These are phyloP conservation scores for Hyphopichia khmerensis DNA, from an alignment of 1,139 yeast genomes.

Conservation along the genomic window DNA sequence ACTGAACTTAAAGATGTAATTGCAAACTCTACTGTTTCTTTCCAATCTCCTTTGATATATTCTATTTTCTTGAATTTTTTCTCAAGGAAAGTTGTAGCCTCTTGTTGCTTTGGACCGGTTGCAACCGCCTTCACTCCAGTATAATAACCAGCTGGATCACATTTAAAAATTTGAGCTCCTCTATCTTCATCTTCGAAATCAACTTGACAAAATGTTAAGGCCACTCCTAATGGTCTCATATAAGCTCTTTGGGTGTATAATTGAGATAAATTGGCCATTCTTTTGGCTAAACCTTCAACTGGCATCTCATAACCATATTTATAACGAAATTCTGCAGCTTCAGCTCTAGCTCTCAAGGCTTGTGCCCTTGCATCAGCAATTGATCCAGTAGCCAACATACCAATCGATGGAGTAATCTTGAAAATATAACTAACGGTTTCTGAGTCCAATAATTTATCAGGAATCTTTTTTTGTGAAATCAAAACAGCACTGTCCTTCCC, in stretches of 20 bases:
- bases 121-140: conserved; percentile 91
- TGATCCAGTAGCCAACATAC: conserved; percentile 93
- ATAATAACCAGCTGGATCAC: conserved; percentile 97
- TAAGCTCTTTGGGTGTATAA: conserved; percentile 98
- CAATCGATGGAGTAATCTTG: conserved; percentile 76
- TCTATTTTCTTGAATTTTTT: conserved; percentile 84
- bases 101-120: conserved; percentile 97
- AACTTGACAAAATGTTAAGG: conserved; percentile 81
- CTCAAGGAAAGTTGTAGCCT: conserved; percentile 86
- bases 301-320: conserved; percentile 98
- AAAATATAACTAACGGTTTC: conserved; percentile 82
- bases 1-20: conserved; percentile 83
- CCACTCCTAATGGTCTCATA: conserved; percentile 96
- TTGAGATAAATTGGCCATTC: conserved; percentile 94
- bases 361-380: conserved; percentile 95
- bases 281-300: conserved; percentile 85
- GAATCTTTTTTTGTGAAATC: conserved; percentile 92
- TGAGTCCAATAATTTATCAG: conserved; percentile 90
- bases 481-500: conserved; percentile 91
- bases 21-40: conserved; percentile 84
- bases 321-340: conserved; percentile 92
- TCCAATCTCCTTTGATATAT: conserved; percentile 80
- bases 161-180: conserved; percentile 90
- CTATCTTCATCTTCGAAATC: conserved; percentile 69
- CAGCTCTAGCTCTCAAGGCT: conserved; percentile 86